Conservation (phyloP, 73 alveolate species). For the Paramecium caudatum region DNA sequence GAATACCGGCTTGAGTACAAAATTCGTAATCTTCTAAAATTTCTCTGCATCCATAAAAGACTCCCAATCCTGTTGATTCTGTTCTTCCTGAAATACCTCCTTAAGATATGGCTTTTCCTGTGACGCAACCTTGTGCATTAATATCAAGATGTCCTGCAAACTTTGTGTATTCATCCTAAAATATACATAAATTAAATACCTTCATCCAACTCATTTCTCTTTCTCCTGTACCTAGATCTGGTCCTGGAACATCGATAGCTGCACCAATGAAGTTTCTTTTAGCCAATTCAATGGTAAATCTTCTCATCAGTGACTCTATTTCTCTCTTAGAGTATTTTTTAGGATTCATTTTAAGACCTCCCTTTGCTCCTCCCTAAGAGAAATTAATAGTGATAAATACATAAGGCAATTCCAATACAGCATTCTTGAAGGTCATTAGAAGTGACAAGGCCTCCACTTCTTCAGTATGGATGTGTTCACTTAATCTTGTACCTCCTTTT, state of each 20-base stretch:
- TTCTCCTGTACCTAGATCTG: constrained; percentile 93
- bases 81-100: constrained; percentile 96
- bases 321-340: constrained; percentile 83
- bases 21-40: constrained; percentile 74
- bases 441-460: constrained; percentile 90
- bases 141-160: constrained; percentile 85
- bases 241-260: constrained; percentile 92
- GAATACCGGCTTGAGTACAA: constrained; percentile 68
- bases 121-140: constrained; percentile 87
- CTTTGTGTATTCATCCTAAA: constrained; percentile 62
- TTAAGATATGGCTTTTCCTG: constrained; percentile 86
- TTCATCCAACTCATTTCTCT: constrained; percentile 92
- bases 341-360: constrained; percentile 89
- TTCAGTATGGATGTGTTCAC: constrained; percentile 81
- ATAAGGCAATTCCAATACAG: constrained; percentile 87
- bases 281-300: constrained; percentile 89
- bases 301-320: constrained; percentile 89
- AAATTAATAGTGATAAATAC: not conserved
- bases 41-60: constrained; percentile 78
- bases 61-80: constrained; percentile 91
- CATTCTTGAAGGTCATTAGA: constrained; percentile 90
- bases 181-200: constrained; percentile 75
- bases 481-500: constrained; percentile 92
- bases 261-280: constrained; percentile 92
- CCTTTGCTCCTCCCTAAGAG: constrained; percentile 91